These are phyloP conservation scores for Massarina eburnea DNA, from an alignment of 2,329 filamentous ascomycete species.

Conservation along the genomic window DNA sequence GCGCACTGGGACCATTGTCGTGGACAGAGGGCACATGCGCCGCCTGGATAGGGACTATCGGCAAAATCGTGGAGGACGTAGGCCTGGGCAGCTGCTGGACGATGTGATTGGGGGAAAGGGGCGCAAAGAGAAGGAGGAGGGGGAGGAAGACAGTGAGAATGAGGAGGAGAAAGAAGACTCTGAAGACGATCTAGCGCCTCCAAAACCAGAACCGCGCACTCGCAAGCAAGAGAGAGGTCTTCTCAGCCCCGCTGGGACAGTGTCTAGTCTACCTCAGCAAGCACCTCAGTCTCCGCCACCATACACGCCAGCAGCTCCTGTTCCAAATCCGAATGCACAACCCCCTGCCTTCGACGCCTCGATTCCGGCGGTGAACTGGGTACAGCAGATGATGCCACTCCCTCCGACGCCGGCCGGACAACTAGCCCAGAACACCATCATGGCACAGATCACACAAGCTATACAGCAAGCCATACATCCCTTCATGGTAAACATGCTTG, in stretches of 20 bases:
- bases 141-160: slow-evolving; percentile 43
- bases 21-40: slow-evolving; percentile 84
- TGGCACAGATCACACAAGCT: slow-evolving; percentile 27
- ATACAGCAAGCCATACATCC: slow-evolving; percentile 28
- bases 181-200: slow-evolving; percentile 35
- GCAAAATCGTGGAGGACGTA: slow-evolving; percentile 12
- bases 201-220: slow-evolving; percentile 11
- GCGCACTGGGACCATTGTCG: slow-evolving; percentile 75
- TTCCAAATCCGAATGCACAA: slow-evolving; percentile 1
- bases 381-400: slow-evolving; percentile 28
- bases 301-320: neutral
- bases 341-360: slow-evolving; percentile 13
- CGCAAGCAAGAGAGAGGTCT: slow-evolving; percentile 3
- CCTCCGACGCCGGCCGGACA: slow-evolving; percentile 34
- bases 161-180: slow-evolving; percentile 17
- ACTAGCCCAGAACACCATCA: slow-evolving; percentile 28
- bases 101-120: slow-evolving; percentile 20
- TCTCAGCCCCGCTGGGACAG: neutral
- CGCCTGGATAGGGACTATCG: slow-evolving; percentile 50
- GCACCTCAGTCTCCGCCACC: neutral
- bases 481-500: slow-evolving; percentile 19
- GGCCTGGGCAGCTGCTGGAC: slow-evolving; percentile 20
- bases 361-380: slow-evolving; percentile 19
- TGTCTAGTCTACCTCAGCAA: neutral
- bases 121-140: slow-evolving; percentile 36